Base-by-base conservation (phyloP, 2,329 filamentous ascomycete species). In the Epichloe hybrida region DNA sequence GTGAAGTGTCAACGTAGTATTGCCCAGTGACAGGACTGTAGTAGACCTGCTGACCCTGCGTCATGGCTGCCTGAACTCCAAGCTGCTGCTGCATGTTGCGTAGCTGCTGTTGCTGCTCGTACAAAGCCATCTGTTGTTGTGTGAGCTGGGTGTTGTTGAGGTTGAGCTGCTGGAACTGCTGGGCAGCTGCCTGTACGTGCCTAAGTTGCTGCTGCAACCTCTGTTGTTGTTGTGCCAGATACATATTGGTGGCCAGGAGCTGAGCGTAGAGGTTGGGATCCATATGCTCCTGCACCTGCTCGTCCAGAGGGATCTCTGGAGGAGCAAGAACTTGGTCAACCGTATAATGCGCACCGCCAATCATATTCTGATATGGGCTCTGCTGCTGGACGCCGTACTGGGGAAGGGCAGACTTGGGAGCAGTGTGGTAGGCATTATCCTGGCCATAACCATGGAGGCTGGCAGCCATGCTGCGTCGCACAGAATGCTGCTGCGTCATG, bases 211-310 rank as follows among this genome's bases (percentile, higher is more conserved):
- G 90, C 70, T 97, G 90, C 49, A 97, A 80, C 56, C 87, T 85
- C 71, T 95, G 89, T 70, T 97, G 91, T 69, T 95, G 90, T 64
- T 95, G 88, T 40, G 89, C 88, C 48, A 98, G 77, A 63, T 94
- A 95, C 64, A 93, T 72, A 66, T 96, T 95, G 61, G 89, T 94
- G 52, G 88, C 86, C 62, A 96, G 80, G 56, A 97, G 75, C 68
- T 95, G 88, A 49, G 89, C 87, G 58, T 95, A 93, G 49, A 94
- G 68, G 54, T 80, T 84, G 49, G 90, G 88, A 61, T 97, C 93
- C 71, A 95, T 86, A 58, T 83, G 76, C 54, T 86, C 79, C 59
- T 84, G 80, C 45, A 76, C 75, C 59, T 82, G 77, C 56, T 83
- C 80, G 53, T 83, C 78, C 49, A 93, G 77, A 61, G 88, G 79